phyloP scores from a whole-genome alignment of 2,329 filamentous ascomycete genomes.

The Diaporthe sp. region DNA sequence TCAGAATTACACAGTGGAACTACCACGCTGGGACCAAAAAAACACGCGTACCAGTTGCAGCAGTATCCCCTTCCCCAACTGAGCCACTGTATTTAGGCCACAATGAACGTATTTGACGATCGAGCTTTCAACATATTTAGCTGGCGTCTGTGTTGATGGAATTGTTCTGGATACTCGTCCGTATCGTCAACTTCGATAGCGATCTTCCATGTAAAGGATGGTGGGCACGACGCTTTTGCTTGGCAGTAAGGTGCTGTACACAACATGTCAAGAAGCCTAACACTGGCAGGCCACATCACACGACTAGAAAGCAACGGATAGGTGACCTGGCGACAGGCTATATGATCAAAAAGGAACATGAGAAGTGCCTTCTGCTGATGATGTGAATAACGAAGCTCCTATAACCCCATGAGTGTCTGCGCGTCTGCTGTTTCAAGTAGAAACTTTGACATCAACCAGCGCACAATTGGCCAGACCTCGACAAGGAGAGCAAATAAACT shows the following conservation, averaged over 20 bases:
- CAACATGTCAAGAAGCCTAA: too few relatives aligned
- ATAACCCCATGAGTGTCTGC: background rate
- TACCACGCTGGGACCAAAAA: background rate
- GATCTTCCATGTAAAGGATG: too few relatives aligned
- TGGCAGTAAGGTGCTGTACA: background rate
- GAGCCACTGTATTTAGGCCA: background rate
- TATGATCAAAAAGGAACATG: background rate
- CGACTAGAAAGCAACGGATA: background rate
- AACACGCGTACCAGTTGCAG: background rate
- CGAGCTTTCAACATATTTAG: background rate
- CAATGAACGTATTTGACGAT: background rate
- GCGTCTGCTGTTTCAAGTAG: background rate
- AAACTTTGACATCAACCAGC: constrained; percentile 8
- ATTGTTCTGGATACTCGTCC: background rate
- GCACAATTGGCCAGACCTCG: background rate
- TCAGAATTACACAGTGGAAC: background rate
- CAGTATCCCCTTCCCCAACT: background rate
- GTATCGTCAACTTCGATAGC: background rate
- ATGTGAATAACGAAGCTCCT: background rate
- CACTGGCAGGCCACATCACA: background rate
- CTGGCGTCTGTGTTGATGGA: background rate
- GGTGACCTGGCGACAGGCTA: background rate
- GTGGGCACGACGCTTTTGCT: background rate
- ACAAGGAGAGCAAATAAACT: constrained; percentile 3
- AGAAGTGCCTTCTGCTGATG: background rate